These are phyloP conservation scores for Nissolia schottii DNA, from an alignment of 306 rosid genomes.

Conservation along the genomic window DNA sequence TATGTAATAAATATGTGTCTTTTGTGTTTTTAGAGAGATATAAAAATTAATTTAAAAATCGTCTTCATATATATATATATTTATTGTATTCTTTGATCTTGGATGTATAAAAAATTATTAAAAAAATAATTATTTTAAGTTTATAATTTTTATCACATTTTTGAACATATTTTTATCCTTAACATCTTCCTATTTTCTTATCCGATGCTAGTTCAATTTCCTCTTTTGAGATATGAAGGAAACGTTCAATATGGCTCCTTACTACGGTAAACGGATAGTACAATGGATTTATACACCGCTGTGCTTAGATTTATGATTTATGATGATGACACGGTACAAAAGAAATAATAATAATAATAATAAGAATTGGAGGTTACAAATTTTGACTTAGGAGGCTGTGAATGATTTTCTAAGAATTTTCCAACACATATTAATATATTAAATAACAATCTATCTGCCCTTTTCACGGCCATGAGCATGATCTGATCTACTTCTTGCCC, in stretches of 20 bases:
- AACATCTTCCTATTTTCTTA: too few relatives aligned
- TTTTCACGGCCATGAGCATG: conserved; percentile 50
- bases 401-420: conserved; percentile 16
- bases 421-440: not conserved
- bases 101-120: too few relatives aligned
- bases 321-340: conserved; percentile 24
- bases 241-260: not conserved
- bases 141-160: too few relatives aligned
- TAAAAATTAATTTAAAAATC: too few relatives aligned
- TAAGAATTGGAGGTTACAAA: conserved; percentile 35
- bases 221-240: too few relatives aligned
- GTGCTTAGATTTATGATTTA: conserved; percentile 21
- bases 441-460: conserved; percentile 38
- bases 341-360: conserved; percentile 27
- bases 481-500: conserved; percentile 63
- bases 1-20: too few relatives aligned
- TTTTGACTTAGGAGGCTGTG: conserved; percentile 12
- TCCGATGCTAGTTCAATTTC: too few relatives aligned
- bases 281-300: conserved; percentile 29
- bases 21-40: too few relatives aligned
- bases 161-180: too few relatives aligned
- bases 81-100: too few relatives aligned
- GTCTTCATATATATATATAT: too few relatives aligned
- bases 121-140: too few relatives aligned
- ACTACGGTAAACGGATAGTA: conserved; percentile 2